These are phyloP conservation scores for Lophium mytilinum DNA, from an alignment of 495 filamentous ascomycete species.

Conservation along the genomic window DNA sequence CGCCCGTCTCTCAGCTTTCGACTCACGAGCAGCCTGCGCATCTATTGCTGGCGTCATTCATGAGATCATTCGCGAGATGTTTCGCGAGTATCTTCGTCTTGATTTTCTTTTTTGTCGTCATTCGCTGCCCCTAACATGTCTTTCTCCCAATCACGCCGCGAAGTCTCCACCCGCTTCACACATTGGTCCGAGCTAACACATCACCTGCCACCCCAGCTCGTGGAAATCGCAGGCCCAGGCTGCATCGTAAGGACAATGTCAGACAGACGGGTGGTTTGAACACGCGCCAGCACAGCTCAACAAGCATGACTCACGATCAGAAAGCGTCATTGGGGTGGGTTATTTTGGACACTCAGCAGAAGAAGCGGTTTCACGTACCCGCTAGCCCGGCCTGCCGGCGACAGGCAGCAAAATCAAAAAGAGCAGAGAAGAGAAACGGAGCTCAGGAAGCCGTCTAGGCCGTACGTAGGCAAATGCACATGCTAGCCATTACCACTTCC, in stretches of 20 bases:
- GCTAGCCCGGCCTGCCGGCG: background rate
- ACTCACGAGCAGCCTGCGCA: no score
- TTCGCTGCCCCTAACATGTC: no score
- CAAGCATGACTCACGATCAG: background rate
- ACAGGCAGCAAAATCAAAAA: background rate
- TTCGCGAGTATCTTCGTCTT: no score
- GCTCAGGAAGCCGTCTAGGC: background rate
- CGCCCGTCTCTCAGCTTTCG: background rate
- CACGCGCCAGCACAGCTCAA: background rate
- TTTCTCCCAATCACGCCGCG: background rate
- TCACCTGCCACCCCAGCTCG: slow-evolving; percentile 41
- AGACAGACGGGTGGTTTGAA: slow-evolving; percentile 78
- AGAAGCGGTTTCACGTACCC: background rate
- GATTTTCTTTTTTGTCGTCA: no score
- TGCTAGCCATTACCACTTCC: no score
- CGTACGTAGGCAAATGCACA: no score
- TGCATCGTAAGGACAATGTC: slow-evolving; percentile 87
- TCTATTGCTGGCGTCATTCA: no score
- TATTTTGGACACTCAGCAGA: no score
- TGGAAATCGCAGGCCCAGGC: slow-evolving; percentile 79
- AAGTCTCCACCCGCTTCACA: background rate
- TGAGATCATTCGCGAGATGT: no score
- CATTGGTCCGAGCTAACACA: background rate
- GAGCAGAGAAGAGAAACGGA: background rate
- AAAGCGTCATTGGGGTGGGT: no score